These are phyloP conservation scores for Firmiana major DNA, from an alignment of 345 rosid species.

Conservation along the genomic window DNA sequence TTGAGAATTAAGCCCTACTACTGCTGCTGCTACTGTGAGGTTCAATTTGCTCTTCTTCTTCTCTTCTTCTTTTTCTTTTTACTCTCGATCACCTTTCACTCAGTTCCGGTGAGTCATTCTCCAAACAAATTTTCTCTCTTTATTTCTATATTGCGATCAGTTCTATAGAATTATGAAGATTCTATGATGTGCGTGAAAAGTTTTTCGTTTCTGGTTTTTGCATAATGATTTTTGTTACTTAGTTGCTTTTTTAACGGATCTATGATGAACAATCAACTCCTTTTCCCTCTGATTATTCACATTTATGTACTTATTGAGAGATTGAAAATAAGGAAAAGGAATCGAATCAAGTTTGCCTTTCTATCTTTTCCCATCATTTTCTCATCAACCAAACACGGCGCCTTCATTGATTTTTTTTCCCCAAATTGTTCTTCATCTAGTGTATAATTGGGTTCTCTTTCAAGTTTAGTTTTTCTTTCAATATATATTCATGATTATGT, in stretches of 20 bases:
- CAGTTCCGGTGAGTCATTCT: slow-evolving; percentile 15
- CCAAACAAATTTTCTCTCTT: not conserved
- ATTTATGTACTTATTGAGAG: not conserved
- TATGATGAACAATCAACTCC: not conserved
- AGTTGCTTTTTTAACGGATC: not conserved
- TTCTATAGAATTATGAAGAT: not conserved
- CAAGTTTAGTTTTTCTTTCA: not conserved
- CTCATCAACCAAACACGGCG: not conserved
- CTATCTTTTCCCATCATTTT: not conserved
- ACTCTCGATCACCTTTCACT: slow-evolving; percentile 13
- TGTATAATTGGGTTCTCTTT: not conserved
- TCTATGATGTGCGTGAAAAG: no score
- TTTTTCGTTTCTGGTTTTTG: slow-evolving; percentile 1
- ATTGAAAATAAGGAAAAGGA: not conserved
- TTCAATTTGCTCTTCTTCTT: not conserved
- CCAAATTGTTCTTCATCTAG: not conserved
- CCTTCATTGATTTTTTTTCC: not conserved
- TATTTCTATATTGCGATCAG: not conserved
- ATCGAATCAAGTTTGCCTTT: slow-evolving; percentile 8
- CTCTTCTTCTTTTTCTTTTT: not conserved
- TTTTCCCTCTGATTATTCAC: not conserved
- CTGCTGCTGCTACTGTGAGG: not conserved
- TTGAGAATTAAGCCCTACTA: not conserved
- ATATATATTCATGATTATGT: not conserved
- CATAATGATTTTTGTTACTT: not conserved